A percentile compares a stretch with the other conserved stretches of the same genome.
Conservation (phyloP, 176 grass and related monocot genomes). For the Juncus effusus region DNA sequence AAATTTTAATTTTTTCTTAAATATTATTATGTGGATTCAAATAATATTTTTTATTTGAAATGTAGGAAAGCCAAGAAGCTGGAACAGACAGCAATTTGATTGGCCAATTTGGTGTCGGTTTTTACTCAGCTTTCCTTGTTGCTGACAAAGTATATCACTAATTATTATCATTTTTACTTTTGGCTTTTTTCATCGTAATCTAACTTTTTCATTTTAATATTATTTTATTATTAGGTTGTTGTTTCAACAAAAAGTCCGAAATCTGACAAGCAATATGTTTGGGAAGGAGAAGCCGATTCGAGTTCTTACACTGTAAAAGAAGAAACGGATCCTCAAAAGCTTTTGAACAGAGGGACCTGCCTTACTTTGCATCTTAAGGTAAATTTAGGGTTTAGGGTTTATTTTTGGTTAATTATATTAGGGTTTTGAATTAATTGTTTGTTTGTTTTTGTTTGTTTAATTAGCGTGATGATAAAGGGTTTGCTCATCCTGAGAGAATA, state of each 20-base stretch:
- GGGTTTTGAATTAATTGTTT: not conserved
- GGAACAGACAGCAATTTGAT: constrained; percentile 89
- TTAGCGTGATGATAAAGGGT: constrained; percentile 83
- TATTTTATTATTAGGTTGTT: constrained; percentile 42
- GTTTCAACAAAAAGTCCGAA: constrained; percentile 94
- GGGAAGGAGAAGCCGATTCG: constrained; percentile 79
- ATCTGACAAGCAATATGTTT: constrained; percentile 96
- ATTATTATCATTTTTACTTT: not conserved
- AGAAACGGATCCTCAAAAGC: constrained; percentile 71
- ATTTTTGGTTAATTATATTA: constrained; percentile 6
- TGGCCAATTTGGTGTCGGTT: constrained; percentile 97
- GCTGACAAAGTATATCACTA: constrained; percentile 70
- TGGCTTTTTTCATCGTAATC: not conserved
- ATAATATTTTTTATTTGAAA: constrained; percentile 16
- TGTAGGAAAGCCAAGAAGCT: constrained; percentile 91
- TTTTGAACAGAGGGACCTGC: constrained; percentile 80
- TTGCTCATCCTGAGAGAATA: constrained; percentile 91
- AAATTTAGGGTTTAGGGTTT: constrained; percentile 16
- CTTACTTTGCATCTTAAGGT: constrained; percentile 94
- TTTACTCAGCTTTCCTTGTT: constrained; percentile 95
- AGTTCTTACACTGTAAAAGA: constrained; percentile 76
- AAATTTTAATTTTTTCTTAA: not conserved
- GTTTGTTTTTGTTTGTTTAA: constrained; percentile 7
- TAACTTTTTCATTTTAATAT: constrained; percentile 6
- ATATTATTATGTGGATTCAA: not conserved